These are phyloP conservation scores for Dioscorea zingiberensis DNA, from an alignment of 106 monocot genomes.

Conservation along the genomic window DNA sequence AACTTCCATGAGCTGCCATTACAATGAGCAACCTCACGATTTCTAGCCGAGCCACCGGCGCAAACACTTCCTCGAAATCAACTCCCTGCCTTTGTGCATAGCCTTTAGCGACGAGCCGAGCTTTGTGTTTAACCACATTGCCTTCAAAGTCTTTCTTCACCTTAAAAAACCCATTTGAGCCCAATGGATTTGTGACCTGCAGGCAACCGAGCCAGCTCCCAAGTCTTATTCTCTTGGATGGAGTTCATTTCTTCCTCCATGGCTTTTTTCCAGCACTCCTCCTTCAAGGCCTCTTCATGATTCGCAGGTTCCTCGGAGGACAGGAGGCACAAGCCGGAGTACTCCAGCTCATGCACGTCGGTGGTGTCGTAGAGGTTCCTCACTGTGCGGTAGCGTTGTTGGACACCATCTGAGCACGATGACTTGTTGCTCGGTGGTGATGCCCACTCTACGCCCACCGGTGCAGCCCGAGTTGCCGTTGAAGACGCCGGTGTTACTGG, in stretches of 20 bases:
- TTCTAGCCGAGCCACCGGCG: background rate
- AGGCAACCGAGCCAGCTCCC: background rate
- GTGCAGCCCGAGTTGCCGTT: too few species aligned
- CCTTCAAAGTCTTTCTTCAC: background rate
- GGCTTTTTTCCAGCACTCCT: background rate
- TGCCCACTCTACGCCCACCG: too few species aligned
- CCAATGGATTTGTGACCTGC: background rate
- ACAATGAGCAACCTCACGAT: background rate
- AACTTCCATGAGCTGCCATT: background rate
- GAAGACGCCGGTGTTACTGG: too few species aligned
- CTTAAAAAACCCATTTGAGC: background rate
- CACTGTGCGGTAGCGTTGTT: too few species aligned
- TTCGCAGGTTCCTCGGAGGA: too few species aligned
- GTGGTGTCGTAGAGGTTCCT: too few species aligned
- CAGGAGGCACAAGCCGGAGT: too few species aligned
- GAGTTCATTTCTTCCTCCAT: background rate
- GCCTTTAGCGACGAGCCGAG: background rate
- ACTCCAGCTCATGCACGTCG: too few species aligned
- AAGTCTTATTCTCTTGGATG: background rate
- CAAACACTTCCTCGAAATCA: background rate
- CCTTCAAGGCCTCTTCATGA: too few species aligned
- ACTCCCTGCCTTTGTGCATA: background rate
- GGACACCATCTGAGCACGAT: too few species aligned
- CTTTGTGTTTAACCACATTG: background rate
- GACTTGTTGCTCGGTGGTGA: too few species aligned